Evolutionary conservation across 2,329 filamentous ascomycete species (phyloP).

Genomic region (Penicillium paneum): DNA sequence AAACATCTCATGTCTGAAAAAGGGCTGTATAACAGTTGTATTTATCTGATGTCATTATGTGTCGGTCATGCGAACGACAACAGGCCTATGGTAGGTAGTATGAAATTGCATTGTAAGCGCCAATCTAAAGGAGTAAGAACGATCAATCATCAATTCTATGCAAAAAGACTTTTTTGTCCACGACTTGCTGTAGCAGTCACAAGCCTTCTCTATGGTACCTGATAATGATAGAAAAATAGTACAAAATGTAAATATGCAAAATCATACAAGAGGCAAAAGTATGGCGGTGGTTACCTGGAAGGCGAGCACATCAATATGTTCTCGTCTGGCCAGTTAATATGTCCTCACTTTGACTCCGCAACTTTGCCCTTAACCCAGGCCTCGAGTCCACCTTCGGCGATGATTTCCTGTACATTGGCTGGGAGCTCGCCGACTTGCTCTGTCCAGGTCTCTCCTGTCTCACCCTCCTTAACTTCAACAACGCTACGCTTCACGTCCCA

Average conservation of each 20-base stretch:
- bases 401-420: conserved; percentile 82
- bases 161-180: too few relatives aligned
- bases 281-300: background rate
- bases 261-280: background rate
- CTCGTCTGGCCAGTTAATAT: too few relatives aligned
- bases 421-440: conserved; percentile 81
- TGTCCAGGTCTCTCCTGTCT: conserved; percentile 65
- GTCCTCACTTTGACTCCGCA: conserved; percentile 7
- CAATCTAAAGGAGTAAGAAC: too few relatives aligned
- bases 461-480: conserved; percentile 68
- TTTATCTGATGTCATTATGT: too few relatives aligned
- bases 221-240: background rate
- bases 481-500: conserved; percentile 76
- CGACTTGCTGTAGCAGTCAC: background rate
- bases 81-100: too few relatives aligned
- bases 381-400: conserved; percentile 72
- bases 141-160: too few relatives aligned
- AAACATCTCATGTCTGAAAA: too few relatives aligned
- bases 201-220: background rate
- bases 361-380: conserved; percentile 68
- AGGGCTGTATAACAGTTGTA: too few relatives aligned
- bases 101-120: too few relatives aligned
- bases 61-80: too few relatives aligned
- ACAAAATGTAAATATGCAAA: background rate
- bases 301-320: background rate